phyloP scores from a whole-genome alignment of 345 rosid genomes.

The Theobroma cacao region DNA sequence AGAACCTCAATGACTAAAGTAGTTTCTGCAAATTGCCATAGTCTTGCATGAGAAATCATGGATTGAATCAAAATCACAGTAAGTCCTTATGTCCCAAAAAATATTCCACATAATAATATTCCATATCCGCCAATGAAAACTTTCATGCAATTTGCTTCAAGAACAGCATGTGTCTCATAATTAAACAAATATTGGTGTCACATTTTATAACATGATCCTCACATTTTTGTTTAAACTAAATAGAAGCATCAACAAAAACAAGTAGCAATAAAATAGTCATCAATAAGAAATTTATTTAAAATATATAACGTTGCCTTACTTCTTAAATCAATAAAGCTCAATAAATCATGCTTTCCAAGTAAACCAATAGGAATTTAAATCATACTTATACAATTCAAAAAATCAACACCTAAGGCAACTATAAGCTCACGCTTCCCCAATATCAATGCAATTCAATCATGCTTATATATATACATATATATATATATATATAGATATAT shows the following conservation, averaged over 20 bases:
- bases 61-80: neutral
- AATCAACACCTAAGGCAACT: too few species aligned
- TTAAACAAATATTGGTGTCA: neutral
- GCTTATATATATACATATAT: too few species aligned
- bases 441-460: too few species aligned
- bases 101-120: neutral
- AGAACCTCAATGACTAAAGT: neutral
- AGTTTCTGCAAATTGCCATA: neutral
- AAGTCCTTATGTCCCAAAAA: neutral
- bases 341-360: too few species aligned
- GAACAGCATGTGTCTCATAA: neutral
- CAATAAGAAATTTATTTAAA: neutral
- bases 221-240: neutral
- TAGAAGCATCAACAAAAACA: neutral
- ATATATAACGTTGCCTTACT: conserved; percentile 44
- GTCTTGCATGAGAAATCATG: neutral
- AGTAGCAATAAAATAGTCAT: neutral
- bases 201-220: neutral
- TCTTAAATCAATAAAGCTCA: too few species aligned
- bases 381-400: too few species aligned
- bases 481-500: too few species aligned
- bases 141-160: conserved; percentile 4
- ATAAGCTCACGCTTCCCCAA: too few species aligned
- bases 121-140: neutral
- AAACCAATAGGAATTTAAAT: too few species aligned